phyloP scores from a whole-genome alignment of 108 stramenopile genomes.

The Skeletonema costatum region DNA sequence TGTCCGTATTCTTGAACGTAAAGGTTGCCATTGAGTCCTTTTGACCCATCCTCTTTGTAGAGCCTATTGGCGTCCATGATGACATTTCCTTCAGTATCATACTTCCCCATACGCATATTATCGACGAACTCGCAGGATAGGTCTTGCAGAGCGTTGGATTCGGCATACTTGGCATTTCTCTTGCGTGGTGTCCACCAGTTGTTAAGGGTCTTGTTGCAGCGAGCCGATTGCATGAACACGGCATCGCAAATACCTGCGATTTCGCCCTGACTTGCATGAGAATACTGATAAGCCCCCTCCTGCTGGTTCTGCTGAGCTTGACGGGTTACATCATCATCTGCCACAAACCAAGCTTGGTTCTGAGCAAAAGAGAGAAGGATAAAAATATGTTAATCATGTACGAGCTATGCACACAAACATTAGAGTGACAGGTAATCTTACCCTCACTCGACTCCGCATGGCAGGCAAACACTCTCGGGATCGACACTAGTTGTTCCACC shows the following conservation, averaged over 20 bases:
- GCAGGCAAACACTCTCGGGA: neutral
- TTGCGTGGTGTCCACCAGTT: slow-evolving; percentile 23
- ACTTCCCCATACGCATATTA: slow-evolving; percentile 68
- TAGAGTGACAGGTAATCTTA: neutral
- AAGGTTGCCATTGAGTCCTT: slow-evolving; percentile 15
- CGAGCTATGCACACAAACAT: neutral
- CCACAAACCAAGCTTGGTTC: neutral
- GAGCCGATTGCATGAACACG: slow-evolving; percentile 61
- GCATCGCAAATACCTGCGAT: slow-evolving; percentile 54
- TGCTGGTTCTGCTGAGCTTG: neutral
- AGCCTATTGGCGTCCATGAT: slow-evolving; percentile 29
- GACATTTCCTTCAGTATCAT: slow-evolving; percentile 78
- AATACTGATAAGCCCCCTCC: slow-evolving; percentile 11
- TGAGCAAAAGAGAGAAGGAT: neutral
- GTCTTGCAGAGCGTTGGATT: slow-evolving; percentile 38
- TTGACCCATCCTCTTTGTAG: neutral
- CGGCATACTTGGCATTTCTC: slow-evolving; percentile 36
- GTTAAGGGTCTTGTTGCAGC: slow-evolving; percentile 72
- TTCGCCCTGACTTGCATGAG: slow-evolving; percentile 13
- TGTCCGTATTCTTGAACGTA: slow-evolving; percentile 29
- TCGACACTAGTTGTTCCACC: neutral
- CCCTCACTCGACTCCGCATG: neutral
- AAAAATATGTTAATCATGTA: neutral
- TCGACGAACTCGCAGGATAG: slow-evolving; percentile 73
- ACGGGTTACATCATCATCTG: neutral